A percentile compares a stretch with the other conserved stretches of the same genome.
These are phyloP conservation scores for Podosphaera fusca DNA, from an alignment of 2,329 filamentous ascomycete genomes.

Conservation along the genomic window DNA sequence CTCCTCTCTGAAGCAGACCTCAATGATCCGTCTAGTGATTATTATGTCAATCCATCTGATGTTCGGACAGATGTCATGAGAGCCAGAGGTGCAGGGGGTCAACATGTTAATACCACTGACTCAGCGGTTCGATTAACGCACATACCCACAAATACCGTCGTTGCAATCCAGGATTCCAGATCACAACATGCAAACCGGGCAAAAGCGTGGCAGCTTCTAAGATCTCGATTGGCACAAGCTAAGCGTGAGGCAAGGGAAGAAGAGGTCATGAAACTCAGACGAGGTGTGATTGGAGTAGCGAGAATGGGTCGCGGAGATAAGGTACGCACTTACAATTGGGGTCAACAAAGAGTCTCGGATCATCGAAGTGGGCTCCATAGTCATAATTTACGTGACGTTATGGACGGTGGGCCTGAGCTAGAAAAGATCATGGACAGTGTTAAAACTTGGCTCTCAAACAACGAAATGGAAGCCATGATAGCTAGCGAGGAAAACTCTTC, in stretches of 20 bases:
- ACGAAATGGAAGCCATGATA: constrained; percentile 37
- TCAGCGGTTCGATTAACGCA: constrained; percentile 87
- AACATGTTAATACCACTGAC: constrained; percentile 97
- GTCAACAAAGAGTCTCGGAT: constrained; percentile 48
- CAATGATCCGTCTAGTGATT: constrained; percentile 72
- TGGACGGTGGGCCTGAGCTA: constrained; percentile 38
- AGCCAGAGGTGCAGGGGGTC: constrained; percentile 74
- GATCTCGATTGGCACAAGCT: constrained; percentile 58
- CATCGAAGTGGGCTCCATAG: constrained; percentile 44
- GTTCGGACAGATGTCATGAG: constrained; percentile 77
- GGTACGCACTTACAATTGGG: constrained; percentile 55
- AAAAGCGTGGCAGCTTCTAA: constrained; percentile 65
- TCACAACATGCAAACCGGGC: constrained; percentile 80
- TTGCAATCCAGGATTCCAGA: constrained; percentile 79
- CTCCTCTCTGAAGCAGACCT: constrained; percentile 34
- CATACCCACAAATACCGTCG: constrained; percentile 61
- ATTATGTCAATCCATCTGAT: constrained; percentile 68
- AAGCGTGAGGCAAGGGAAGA: constrained; percentile 67
- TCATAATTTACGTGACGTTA: constrained; percentile 39
- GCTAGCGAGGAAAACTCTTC: constrained; percentile 21
- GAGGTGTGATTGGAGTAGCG: constrained; percentile 56
- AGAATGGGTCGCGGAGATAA: constrained; percentile 83
- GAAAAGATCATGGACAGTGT: constrained; percentile 48
- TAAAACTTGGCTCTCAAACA: constrained; percentile 38
- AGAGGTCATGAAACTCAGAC: constrained; percentile 47